Evolutionary conservation across 208 protist genomes (phyloP).

Genomic region (Leishmania tropica): DNA sequence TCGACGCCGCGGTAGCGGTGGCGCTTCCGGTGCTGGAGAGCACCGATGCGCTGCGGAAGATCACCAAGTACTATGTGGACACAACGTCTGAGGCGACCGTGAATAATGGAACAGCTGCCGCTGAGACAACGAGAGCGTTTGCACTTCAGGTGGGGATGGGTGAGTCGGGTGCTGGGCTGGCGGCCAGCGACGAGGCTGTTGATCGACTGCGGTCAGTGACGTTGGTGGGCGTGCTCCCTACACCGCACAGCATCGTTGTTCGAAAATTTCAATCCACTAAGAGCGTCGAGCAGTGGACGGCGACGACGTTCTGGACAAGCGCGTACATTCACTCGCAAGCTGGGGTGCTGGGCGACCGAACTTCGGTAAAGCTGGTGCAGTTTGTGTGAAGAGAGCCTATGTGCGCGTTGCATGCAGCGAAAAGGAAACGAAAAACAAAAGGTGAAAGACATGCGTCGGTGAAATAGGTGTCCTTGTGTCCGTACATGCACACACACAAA

Average conservation of each 20-base stretch:
- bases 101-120: slow-evolving; percentile 12
- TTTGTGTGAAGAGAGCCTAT: slow-evolving; percentile 30
- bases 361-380: slow-evolving; percentile 68
- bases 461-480: background rate
- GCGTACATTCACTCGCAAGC: slow-evolving; percentile 52
- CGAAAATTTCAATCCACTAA: slow-evolving; percentile 66
- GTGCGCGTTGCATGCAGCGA: background rate
- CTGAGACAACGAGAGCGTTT: slow-evolving; percentile 9
- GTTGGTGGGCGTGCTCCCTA: slow-evolving; percentile 83
- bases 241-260: slow-evolving; percentile 78
- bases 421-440: background rate
- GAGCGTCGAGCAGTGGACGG: slow-evolving; percentile 75
- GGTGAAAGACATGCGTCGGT: background rate
- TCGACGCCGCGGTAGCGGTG: slow-evolving; percentile 55
- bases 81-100: slow-evolving; percentile 9
- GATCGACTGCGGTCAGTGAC: slow-evolving; percentile 55
- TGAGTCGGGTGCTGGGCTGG: slow-evolving; percentile 22
- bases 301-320: slow-evolving; percentile 76
- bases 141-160: slow-evolving; percentile 10
- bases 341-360: slow-evolving; percentile 58
- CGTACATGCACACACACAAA: too few relatives aligned
- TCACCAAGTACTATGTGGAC: slow-evolving; percentile 29
- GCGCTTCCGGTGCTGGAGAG: slow-evolving; percentile 48
- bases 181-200: slow-evolving; percentile 36
- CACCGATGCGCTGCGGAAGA: slow-evolving; percentile 26